Evolutionary conservation across 805 yeast genomes (phyloP).

Genomic region (Lipomyces starkeyi): DNA sequence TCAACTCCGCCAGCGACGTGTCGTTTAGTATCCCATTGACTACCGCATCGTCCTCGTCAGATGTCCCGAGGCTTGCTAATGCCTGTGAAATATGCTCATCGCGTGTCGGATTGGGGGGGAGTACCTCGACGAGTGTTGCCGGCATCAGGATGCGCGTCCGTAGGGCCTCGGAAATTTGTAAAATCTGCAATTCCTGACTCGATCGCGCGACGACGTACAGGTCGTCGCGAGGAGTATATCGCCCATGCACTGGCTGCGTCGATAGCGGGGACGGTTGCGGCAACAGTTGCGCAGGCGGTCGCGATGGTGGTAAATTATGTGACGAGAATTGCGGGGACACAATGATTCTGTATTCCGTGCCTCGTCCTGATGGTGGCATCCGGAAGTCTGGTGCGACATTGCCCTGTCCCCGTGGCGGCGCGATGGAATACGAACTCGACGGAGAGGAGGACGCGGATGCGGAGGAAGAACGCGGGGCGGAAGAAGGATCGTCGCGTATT

Average conservation of each 20-base stretch:
- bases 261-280: neutral
- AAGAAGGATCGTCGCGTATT: constrained; percentile 9
- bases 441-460: neutral
- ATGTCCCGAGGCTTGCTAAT: neutral
- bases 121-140: neutral
- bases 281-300: too few species aligned
- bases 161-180: neutral
- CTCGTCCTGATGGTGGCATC: neutral
- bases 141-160: neutral
- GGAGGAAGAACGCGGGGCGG: neutral
- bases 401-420: too few species aligned
- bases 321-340: neutral
- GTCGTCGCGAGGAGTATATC: neutral
- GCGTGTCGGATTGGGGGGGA: constrained; percentile 3
- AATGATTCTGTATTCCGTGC: neutral
- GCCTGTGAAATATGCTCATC: neutral
- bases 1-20: neutral
- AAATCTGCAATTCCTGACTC: neutral
- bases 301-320: neutral
- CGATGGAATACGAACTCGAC: neutral
- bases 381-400: too few species aligned
- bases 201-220: neutral
- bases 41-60: neutral
- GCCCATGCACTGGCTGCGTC: neutral
- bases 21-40: neutral